Conservation (phyloP, 371 early-diverging fungal species). For the Mortierella sp. region DNA sequence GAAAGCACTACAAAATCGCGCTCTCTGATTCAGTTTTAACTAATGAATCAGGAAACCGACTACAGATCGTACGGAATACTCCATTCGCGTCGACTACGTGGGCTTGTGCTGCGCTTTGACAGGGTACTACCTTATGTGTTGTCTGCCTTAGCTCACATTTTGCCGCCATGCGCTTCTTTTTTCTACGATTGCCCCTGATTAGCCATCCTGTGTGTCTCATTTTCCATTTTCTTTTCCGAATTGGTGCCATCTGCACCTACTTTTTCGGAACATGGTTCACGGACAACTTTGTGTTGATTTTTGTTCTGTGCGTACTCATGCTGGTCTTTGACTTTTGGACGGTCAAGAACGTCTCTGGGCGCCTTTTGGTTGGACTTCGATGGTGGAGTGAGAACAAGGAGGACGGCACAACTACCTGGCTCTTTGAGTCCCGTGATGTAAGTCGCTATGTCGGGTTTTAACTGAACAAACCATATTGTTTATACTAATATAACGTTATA, state of each 20-base stretch:
- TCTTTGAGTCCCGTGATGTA: conserved; percentile 94
- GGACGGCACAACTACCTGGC: conserved; percentile 94
- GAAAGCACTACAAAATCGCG: too few relatives aligned
- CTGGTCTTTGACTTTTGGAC: conserved; percentile 99
- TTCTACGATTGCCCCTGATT: neutral
- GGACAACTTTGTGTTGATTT: conserved; percentile 89
- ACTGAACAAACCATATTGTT: neutral
- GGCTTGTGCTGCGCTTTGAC: too few relatives aligned
- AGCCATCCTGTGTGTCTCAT: conserved; percentile 94
- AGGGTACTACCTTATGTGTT: too few relatives aligned
- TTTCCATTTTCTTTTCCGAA: conserved; percentile 90
- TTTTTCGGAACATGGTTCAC: conserved; percentile 82
- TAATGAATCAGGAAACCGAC: too few relatives aligned
- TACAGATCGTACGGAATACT: too few relatives aligned
- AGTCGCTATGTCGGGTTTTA: conserved; percentile 22
- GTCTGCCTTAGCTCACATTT: too few relatives aligned
- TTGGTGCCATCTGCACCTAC: conserved; percentile 84
- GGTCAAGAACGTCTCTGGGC: conserved; percentile 96
- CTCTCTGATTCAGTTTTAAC: too few relatives aligned
- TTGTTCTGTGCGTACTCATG: conserved; percentile 89
- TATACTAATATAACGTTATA: conserved; percentile 5
- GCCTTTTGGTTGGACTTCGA: conserved; percentile 93
- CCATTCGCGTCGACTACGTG: too few relatives aligned
- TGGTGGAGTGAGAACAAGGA: conserved; percentile 98
- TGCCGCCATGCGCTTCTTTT: neutral